Evolutionary conservation across 352 stramenopile genomes (phyloP).

Genomic region (Pythium brachiatum): DNA sequence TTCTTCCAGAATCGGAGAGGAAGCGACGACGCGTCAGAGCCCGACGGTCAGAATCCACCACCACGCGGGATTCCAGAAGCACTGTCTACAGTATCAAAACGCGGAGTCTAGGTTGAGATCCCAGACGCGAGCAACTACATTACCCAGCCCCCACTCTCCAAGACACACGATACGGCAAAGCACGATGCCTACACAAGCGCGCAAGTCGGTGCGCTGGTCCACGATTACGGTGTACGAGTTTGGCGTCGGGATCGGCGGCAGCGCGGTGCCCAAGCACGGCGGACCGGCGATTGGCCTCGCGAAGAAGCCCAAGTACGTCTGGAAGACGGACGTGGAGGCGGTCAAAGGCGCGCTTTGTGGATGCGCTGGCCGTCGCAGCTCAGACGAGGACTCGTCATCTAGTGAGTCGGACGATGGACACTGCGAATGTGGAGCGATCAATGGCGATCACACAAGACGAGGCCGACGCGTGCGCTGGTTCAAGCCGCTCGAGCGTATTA

Average conservation of each 20-base stretch:
- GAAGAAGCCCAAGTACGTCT: conserved; percentile 33
- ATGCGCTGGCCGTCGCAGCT: neutral
- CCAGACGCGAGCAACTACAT: too few relatives aligned
- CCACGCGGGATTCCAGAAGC: neutral
- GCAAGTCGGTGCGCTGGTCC: conserved; percentile 49
- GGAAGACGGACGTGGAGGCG: conserved; percentile 33
- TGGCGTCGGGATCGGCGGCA: conserved; percentile 42
- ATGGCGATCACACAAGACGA: conserved; percentile 2
- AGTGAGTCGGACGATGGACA: conserved; percentile 2
- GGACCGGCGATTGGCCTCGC: conserved; percentile 44
- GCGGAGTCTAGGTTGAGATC: neutral
- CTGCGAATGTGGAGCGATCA: conserved; percentile 6
- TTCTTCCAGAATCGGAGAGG: neutral
- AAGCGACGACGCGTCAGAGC: neutral
- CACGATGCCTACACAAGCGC: conserved; percentile 19
- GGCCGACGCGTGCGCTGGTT: conserved; percentile 24
- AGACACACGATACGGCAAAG: neutral
- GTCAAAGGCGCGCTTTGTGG: conserved; percentile 16
- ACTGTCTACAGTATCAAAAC: neutral
- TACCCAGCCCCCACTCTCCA: too few relatives aligned
- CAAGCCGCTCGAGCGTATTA: conserved; percentile 30
- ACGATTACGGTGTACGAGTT: conserved; percentile 64
- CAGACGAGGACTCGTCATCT: conserved; percentile 3
- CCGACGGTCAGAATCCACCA: neutral
- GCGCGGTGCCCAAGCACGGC: conserved; percentile 38